Conservation (phyloP, 192 early-diverging fungal genomes). For the Backusella macrospora region DNA sequence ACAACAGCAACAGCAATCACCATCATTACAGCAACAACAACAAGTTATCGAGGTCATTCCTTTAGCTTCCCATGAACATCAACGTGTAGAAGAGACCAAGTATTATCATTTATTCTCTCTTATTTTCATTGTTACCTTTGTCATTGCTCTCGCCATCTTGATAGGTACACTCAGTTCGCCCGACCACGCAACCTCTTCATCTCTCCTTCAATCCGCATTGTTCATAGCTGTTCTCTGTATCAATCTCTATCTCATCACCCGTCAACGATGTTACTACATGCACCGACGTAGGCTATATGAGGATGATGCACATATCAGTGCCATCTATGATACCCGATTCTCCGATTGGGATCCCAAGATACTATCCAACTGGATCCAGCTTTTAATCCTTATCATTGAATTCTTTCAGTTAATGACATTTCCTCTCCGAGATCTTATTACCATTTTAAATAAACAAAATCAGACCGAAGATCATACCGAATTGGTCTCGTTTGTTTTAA, state of each 20-base stretch:
- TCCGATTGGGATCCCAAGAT: constrained; percentile 34
- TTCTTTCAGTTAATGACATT: constrained; percentile 82
- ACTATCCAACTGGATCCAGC: constrained; percentile 73
- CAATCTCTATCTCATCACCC: constrained; percentile 42
- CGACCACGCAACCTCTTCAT: background rate
- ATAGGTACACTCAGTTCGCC: constrained; percentile 30
- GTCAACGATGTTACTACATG: constrained; percentile 40
- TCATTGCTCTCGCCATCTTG: constrained; percentile 33
- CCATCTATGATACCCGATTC: constrained; percentile 39
- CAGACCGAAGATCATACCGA: constrained; percentile 43
- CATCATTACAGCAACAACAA: constrained; percentile 1
- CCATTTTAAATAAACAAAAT: constrained; percentile 22
- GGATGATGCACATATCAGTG: constrained; percentile 40
- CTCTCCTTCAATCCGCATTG: constrained; percentile 27
- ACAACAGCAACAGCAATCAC: background rate
- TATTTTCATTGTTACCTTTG: constrained; percentile 28
- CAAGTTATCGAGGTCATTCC: constrained; percentile 2
- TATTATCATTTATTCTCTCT: constrained; percentile 42
- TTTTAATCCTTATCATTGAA: constrained; percentile 70
- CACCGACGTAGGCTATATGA: constrained; percentile 36
- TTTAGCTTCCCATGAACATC: constrained; percentile 33
- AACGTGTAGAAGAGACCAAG: constrained; percentile 30
- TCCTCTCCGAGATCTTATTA: constrained; percentile 73
- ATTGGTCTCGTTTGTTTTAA: constrained; percentile 55
- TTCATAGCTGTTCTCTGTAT: constrained; percentile 44